A percentile compares a stretch with the other conserved stretches of the same genome.
Evolutionary conservation across 2,329 filamentous ascomycete species (phyloP).

Genomic region (Metarhizium guizhouense): DNA sequence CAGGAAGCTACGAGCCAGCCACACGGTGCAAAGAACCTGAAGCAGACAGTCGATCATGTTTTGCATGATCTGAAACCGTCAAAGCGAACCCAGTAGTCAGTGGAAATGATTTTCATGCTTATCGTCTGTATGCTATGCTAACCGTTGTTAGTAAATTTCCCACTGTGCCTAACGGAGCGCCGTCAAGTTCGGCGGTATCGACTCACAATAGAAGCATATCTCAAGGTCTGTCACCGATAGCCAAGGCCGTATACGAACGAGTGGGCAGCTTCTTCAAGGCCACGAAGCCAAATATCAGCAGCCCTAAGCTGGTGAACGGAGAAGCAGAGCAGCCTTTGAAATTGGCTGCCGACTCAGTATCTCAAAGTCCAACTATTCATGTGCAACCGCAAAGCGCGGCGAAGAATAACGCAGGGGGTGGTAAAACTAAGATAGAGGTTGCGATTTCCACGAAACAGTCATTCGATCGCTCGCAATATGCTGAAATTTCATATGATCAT

Average conservation of each 20-base stretch:
- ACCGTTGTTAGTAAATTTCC: conserved; percentile 43
- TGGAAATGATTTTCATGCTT: background rate
- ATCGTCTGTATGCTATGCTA: conserved; percentile 10
- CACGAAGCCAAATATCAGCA: conserved; percentile 23
- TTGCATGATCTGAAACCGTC: conserved; percentile 63
- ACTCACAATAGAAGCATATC: conserved; percentile 21
- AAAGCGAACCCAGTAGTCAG: conserved; percentile 62
- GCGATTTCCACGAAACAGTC: conserved; percentile 35
- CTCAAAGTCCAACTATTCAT: background rate
- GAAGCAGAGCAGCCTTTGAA: conserved; percentile 15
- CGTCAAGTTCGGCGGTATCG: conserved; percentile 6
- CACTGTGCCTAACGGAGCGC: conserved; percentile 15
- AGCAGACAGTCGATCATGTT: conserved; percentile 65
- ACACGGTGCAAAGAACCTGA: conserved; percentile 55
- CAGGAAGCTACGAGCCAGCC: conserved; percentile 52
- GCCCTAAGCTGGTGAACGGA: conserved; percentile 27
- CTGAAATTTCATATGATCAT: conserved; percentile 19
- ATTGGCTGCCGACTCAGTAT: conserved; percentile 11
- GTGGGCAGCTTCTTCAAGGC: conserved; percentile 31
- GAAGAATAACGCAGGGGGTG: background rate
- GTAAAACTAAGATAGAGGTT: conserved; percentile 34
- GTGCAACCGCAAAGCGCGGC: background rate
- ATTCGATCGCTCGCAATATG: conserved; percentile 28
- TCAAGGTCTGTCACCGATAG: conserved; percentile 40
- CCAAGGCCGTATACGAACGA: conserved; percentile 30